Conservation (phyloP, 306 rosid genomes). For the Pachyrhizus erosus region DNA sequence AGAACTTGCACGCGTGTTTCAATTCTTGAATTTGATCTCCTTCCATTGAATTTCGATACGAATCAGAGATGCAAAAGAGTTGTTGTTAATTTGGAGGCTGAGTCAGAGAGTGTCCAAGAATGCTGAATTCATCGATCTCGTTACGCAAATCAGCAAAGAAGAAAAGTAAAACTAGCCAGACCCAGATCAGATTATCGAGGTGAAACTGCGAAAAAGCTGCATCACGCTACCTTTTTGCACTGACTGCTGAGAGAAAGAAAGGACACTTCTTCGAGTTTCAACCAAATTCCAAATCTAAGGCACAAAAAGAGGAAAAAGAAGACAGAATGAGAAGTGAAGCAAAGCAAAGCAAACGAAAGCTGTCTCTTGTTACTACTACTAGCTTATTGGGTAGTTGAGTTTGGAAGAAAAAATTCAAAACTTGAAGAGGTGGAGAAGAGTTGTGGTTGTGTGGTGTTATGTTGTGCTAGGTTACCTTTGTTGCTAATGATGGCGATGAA, state of each 20-base stretch:
- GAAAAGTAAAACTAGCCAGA: background rate
- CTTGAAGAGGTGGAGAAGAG: slow-evolving; percentile 15
- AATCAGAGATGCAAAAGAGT: slow-evolving; percentile 44
- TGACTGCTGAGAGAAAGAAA: slow-evolving; percentile 32
- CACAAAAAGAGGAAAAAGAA: slow-evolving; percentile 38
- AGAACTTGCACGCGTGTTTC: slow-evolving; percentile 81
- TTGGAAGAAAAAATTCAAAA: slow-evolving; percentile 36
- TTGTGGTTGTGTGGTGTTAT: background rate
- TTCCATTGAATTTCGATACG: slow-evolving; percentile 54
- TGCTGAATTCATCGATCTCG: slow-evolving; percentile 52
- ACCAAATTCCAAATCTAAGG: slow-evolving; percentile 54
- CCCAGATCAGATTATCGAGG: slow-evolving; percentile 63
- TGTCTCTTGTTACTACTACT: background rate
- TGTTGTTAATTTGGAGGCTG: background rate
- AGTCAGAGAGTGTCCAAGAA: slow-evolving; percentile 51
- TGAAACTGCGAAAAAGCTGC: slow-evolving; percentile 36
- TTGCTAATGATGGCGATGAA: slow-evolving; percentile 63
- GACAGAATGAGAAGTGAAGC: slow-evolving; percentile 23
- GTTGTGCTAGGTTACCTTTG: slow-evolving; percentile 50
- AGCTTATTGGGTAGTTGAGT: slow-evolving; percentile 57
- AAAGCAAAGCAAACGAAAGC: slow-evolving; percentile 31
- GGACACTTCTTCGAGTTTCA: slow-evolving; percentile 19
- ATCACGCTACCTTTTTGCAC: slow-evolving; percentile 43
- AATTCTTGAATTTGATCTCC: slow-evolving; percentile 49
- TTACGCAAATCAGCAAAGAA: slow-evolving; percentile 15